phyloP scores from a whole-genome alignment of 306 rosid genomes.

The Rubus parviflorus region DNA sequence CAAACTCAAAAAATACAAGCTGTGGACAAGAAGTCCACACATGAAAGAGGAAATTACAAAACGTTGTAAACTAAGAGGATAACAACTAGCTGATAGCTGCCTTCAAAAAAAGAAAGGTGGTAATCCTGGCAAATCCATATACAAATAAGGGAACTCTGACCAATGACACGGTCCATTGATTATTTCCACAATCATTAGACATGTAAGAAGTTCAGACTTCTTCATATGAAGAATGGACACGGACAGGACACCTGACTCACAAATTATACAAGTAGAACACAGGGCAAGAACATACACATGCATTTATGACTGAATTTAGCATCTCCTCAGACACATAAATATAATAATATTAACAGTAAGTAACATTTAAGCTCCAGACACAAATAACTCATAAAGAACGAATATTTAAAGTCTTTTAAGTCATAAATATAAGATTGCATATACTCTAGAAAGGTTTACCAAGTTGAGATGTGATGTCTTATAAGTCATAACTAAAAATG shows the following conservation, averaged over 20 bases:
- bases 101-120: neutral
- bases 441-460: neutral
- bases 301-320: neutral
- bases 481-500: conserved; percentile 25
- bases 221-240: neutral
- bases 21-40: neutral
- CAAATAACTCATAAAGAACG: neutral
- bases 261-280: neutral
- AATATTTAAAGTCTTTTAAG: neutral
- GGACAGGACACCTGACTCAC: neutral
- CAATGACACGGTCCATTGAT: neutral
- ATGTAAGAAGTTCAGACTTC: neutral
- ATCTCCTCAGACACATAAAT: neutral
- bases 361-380: neutral
- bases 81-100: neutral
- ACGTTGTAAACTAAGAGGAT: neutral
- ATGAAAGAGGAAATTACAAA: neutral
- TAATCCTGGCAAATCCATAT: neutral
- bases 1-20: neutral
- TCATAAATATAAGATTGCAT: neutral
- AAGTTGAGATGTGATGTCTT: neutral
- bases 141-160: conserved; percentile 4
- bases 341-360: neutral
- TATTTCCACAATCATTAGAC: no score
- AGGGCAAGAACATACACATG: neutral